A percentile compares a stretch with the other conserved stretches of the same genome.
Conservation (phyloP, 768 basidiomycete species). For the Cytidiella melzeri region DNA sequence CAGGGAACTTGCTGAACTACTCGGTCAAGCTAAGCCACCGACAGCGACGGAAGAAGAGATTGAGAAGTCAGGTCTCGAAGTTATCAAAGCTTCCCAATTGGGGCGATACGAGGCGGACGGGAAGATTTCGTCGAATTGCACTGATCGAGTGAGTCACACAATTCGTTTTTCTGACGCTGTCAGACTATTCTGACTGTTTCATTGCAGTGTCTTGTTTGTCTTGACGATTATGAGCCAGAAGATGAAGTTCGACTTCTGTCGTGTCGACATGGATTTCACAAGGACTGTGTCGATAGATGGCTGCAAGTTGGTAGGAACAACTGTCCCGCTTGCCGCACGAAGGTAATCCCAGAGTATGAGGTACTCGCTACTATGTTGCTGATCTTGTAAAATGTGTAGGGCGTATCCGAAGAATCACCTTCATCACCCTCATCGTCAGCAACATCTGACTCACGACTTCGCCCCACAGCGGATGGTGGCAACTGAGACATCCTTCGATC, state of each 20-base stretch:
- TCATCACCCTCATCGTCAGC: neutral
- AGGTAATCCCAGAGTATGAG: conserved; percentile 34
- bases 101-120: conserved; percentile 52
- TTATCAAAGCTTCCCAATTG: conserved; percentile 46
- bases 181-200: neutral
- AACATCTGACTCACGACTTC: neutral
- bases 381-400: conserved; percentile 1
- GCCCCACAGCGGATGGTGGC: neutral
- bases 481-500: neutral
- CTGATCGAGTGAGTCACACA: conserved; percentile 57
- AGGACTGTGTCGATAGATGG: conserved; percentile 85
- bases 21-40: conserved; percentile 78
- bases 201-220: conserved; percentile 72
- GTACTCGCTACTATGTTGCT: neutral
- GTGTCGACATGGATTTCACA: conserved; percentile 90
- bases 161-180: neutral
- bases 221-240: conserved; percentile 76
- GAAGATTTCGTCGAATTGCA: conserved; percentile 68
- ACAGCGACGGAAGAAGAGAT: conserved; percentile 83
- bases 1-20: conserved; percentile 77
- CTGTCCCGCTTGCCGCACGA: conserved; percentile 86
- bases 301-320: conserved; percentile 75
- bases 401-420: neutral
- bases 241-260: conserved; percentile 76
- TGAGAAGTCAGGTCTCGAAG: conserved; percentile 72